Evolutionary conservation across 345 rosid species (phyloP).

Genomic region (Arabidopsis suecica): DNA sequence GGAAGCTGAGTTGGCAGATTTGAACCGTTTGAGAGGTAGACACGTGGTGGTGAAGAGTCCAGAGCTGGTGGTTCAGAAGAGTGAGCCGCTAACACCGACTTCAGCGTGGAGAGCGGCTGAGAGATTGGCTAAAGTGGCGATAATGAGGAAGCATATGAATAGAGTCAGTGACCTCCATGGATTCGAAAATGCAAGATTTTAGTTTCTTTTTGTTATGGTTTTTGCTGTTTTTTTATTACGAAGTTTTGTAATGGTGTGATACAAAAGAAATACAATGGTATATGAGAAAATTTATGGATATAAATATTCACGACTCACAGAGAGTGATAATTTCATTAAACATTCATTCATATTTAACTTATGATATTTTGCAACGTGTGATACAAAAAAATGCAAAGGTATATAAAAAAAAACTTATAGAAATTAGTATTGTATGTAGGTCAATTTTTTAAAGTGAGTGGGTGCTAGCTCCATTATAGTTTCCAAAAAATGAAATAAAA

Average conservation of each 20-base stretch:
- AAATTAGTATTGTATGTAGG: background rate
- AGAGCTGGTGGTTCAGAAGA: slow-evolving; percentile 49
- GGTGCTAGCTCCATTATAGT: background rate
- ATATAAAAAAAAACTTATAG: background rate
- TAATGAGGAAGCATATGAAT: slow-evolving; percentile 90
- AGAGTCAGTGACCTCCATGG: slow-evolving; percentile 96
- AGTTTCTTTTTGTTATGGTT: slow-evolving; percentile 26
- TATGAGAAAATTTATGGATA: slow-evolving; percentile 7
- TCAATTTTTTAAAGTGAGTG: background rate
- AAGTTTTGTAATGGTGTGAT: slow-evolving; percentile 47
- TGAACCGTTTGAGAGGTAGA: slow-evolving; percentile 51
- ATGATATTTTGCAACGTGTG: background rate
- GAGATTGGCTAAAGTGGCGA: slow-evolving; percentile 90
- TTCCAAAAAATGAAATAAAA: background rate
- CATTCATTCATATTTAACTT: background rate
- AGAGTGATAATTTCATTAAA: too few species aligned
- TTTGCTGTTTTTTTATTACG: background rate
- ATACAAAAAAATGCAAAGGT: background rate
- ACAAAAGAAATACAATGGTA: slow-evolving; percentile 37
- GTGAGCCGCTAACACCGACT: slow-evolving; percentile 80
- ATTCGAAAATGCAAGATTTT: slow-evolving; percentile 94
- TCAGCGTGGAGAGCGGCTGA: slow-evolving; percentile 98
- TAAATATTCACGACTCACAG: background rate
- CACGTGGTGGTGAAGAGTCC: slow-evolving; percentile 40
- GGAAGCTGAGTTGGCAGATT: slow-evolving; percentile 71